Percentiles rank a stretch among this genome's conserved stretches.
These are phyloP conservation scores for Monilinia vaccinii-corymbosi DNA, from an alignment of 2,329 filamentous ascomycete genomes.

Conservation along the genomic window DNA sequence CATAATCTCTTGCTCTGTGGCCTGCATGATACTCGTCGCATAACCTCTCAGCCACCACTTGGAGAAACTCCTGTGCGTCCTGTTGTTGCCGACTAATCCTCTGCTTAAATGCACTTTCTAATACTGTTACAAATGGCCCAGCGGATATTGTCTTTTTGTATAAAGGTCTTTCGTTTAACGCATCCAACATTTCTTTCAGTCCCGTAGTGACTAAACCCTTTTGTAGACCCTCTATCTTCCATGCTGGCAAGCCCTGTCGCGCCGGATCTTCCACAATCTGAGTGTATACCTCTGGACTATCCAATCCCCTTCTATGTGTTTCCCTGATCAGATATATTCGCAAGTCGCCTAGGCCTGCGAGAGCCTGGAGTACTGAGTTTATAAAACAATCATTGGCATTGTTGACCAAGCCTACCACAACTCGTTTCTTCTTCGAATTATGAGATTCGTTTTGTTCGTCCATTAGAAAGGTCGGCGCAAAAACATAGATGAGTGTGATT, in stretches of 20 bases:
- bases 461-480: constrained; percentile 93
- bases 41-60: constrained; percentile 83
- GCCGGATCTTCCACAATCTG: constrained; percentile 45
- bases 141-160: constrained; percentile 91
- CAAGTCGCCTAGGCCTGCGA: constrained; percentile 83
- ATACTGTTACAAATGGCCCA: constrained; percentile 67
- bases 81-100: constrained; percentile 92
- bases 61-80: constrained; percentile 94
- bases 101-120: constrained; percentile 82
- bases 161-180: constrained; percentile 85
- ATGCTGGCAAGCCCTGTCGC: constrained; percentile 40
- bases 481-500: constrained; percentile 92
- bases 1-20: constrained; percentile 57
- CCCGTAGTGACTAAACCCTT: constrained; percentile 75
- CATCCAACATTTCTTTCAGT: constrained; percentile 86
- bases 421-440: constrained; percentile 59
- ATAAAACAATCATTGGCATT: constrained; percentile 95
- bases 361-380: constrained; percentile 88
- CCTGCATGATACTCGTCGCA: constrained; percentile 93
- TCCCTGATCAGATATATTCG: constrained; percentile 88
- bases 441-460: constrained; percentile 60
- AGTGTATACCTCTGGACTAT: constrained; percentile 67
- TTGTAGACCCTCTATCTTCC: constrained; percentile 62
- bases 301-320: constrained; percentile 72
- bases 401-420: constrained; percentile 77